Evolutionary conservation across 1,139 yeast genomes (phyloP).

Genomic region (Pichia kudriavzevii): DNA sequence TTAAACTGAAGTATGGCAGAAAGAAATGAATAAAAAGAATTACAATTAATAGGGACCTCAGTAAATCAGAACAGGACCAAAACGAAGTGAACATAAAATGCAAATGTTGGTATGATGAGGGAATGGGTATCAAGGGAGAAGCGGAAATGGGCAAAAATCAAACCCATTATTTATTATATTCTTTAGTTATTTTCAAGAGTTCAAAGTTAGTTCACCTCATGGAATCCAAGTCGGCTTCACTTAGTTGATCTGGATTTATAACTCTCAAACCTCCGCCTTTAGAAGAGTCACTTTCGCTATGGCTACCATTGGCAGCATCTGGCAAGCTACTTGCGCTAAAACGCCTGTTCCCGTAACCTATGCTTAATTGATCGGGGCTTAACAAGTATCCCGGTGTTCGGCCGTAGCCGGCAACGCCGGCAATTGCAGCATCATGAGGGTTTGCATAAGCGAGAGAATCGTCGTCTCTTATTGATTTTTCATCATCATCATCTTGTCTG

Average conservation of each 20-base stretch:
- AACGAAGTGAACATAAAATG: too few species aligned
- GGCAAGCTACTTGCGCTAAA: slow-evolving; percentile 69
- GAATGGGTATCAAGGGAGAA: too few species aligned
- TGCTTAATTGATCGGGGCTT: slow-evolving; percentile 23
- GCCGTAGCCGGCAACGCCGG: slow-evolving; percentile 11
- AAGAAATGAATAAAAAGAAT: too few species aligned
- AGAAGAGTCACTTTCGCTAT: slow-evolving; percentile 16
- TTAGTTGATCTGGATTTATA: slow-evolving; percentile 35
- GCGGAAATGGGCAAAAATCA: too few species aligned
- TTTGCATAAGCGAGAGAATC: slow-evolving; percentile 7
- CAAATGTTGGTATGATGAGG: too few species aligned
- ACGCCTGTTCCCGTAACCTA: slow-evolving; percentile 34
- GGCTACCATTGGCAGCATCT: slow-evolving; percentile 34
- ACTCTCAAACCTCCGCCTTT: slow-evolving; percentile 26
- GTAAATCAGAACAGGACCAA: too few species aligned
- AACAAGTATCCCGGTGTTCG: slow-evolving; percentile 12
- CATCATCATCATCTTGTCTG: slow-evolving; percentile 25
- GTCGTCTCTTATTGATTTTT: slow-evolving; percentile 13
- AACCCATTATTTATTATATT: too few species aligned
- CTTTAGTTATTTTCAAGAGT: too few species aligned
- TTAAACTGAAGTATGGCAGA: too few species aligned
- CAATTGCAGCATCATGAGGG: slow-evolving; percentile 4
- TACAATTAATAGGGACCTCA: too few species aligned
- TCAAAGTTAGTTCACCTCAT: too few species aligned
- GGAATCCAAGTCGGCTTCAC: too few species aligned